Base-by-base conservation (phyloP, 2,329 filamentous ascomycete species). In the Alternaria tenuissima region DNA sequence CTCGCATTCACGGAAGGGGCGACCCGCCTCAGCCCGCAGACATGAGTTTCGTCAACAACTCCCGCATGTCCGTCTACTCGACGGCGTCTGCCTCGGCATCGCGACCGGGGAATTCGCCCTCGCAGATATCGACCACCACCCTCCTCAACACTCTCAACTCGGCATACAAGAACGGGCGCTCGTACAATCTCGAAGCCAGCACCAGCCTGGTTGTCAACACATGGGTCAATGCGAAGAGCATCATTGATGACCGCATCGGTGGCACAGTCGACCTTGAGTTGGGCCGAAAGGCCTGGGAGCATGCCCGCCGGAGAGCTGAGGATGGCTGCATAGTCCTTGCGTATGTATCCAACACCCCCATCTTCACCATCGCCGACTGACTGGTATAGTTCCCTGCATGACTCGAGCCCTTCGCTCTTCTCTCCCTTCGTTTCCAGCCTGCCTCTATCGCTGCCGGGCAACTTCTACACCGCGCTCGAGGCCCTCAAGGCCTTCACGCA, bases 191-290 rank as follows among this genome's bases (percentile, higher is more conserved):
- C 46, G 95, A 99, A 79, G 89, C 93, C 48, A 93, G 92, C 68
- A 95, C 94, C 36, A 97, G 93, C 77, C 79, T 98, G 39, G 94
- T 95, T 0, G 93, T 98, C 67, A 98, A 98, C 81, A 97, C 93
- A 58, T 97, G 94, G 94, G 86, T 95, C 54, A 96, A 92, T 4
- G 92, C 92, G 18, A 85, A 88, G 28, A 91, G 91, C 67, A 82
- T 86, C 24, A 88, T 89, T 39, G 87, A 93, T 71, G 91, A 91
- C 38, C 85, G 86, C 57, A 83, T 84, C 47, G 92, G 91, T 52
- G 92, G 91, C 55, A 93, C 91, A 7, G 87, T 98, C 42, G 95
- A 99, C 79, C 81, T 87, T 42, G 87, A 91, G 22, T 81, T 99
- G 52, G 91, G 92, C 16, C 84, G 88, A 53, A 88, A 92, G 76